Base-by-base conservation (phyloP, 2,329 filamentous ascomycete genomes). In the Xylariomycetidae sp. region DNA sequence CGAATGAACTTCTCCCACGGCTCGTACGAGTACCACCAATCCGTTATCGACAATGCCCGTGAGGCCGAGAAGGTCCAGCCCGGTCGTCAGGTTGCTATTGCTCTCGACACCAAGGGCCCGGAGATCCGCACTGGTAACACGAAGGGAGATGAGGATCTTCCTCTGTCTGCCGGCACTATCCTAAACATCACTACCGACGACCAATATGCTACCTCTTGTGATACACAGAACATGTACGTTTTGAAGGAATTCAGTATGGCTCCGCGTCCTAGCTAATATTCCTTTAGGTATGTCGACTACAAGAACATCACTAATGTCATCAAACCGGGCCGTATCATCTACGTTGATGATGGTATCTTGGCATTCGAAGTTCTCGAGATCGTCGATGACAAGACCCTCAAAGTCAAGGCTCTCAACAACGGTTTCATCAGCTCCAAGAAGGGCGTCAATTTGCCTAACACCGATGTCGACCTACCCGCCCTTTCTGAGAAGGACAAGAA, bases 221-320 rank as follows among this genome's bases (percentile, higher is more conserved):
- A 94, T 64, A 82, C 87, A 53, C 77, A 89, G 70, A 94, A 95
- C 75, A 94, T 98, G 92, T 94, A 68, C 66, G 82, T 64, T n/a
- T n/a, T n/a, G n/a, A n/a, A n/a, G n/a, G n/a, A n/a, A n/a, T n/a
- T n/a, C n/a, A n/a, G n/a, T n/a, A n/a, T n/a, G n/a, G n/a, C n/a
- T n/a, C n/a, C n/a, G n/a, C n/a, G n/a, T n/a, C 6, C 6, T 5
- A 16, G 19, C 36, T 49, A 41, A 48, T 34, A 25, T 27, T 15
- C 14, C 13, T 30, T 6, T 20, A 90, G 86, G 82, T 96, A 88
- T 59, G 85, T 97, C 57, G 90, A 97, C 74, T 97, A 98, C 77
- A 94, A 94, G 82, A 98, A 98, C 77, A 97, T 98, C 68, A 96
- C 90, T 69, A 95, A 94, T 72, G 92, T 98, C 54, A 97, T 98